Evolutionary conservation across 192 early-diverging fungal species (phyloP).

Genomic region (Coemansia sp.): DNA sequence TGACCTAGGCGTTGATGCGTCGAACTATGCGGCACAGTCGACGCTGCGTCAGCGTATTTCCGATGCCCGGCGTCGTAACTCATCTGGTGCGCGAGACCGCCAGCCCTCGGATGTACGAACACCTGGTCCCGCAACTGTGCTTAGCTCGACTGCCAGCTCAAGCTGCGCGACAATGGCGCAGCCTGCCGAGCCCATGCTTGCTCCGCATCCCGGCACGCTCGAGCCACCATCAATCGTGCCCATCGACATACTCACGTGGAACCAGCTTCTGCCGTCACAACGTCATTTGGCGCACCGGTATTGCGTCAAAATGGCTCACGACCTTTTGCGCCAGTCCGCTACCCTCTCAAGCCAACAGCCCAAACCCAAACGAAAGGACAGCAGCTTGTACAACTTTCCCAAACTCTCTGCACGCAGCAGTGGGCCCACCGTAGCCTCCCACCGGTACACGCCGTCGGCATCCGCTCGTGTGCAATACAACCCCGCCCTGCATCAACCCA

Average conservation of each 20-base stretch:
- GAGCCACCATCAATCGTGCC: slow-evolving; percentile 45
- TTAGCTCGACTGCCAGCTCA: background rate
- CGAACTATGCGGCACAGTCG: background rate
- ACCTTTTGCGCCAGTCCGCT: slow-evolving; percentile 15
- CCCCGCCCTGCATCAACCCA: background rate
- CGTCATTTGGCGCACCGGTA: slow-evolving; percentile 41
- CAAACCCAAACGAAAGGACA: background rate
- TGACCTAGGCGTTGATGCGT: background rate
- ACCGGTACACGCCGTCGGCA: slow-evolving; percentile 19
- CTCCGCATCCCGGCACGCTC: slow-evolving; percentile 11
- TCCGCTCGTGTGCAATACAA: slow-evolving; percentile 1
- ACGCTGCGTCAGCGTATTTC: slow-evolving; percentile 20
- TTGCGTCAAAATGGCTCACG: slow-evolving; percentile 46
- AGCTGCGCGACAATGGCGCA: slow-evolving; percentile 8
- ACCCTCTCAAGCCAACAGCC: background rate
- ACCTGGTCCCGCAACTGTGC: background rate
- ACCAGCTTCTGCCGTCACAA: slow-evolving; percentile 50
- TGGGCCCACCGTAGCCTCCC: background rate
- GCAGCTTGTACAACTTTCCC: slow-evolving; percentile 2
- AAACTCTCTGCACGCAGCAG: background rate
- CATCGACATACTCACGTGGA: slow-evolving; percentile 51
- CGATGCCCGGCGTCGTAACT: slow-evolving; percentile 15
- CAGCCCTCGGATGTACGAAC: background rate
- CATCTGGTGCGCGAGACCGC: slow-evolving; percentile 3
- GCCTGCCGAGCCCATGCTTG: background rate